Conservation (phyloP, 2,329 filamentous ascomycete species). For the Verticillium klebahnii region DNA sequence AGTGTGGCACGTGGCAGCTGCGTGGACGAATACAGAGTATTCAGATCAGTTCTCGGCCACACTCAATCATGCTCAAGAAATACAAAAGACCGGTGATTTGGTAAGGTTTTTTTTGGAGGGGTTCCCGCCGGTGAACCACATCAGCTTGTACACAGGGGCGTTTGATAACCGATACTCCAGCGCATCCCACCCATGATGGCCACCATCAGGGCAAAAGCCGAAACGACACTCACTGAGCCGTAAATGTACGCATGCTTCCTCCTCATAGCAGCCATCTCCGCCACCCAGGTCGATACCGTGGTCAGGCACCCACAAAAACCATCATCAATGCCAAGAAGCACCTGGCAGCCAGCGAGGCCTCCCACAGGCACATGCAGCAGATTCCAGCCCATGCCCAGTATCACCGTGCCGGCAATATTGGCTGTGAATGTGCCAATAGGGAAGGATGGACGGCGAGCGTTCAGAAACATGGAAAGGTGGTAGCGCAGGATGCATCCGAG, state of each 20-base stretch:
- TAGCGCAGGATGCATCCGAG: conserved; percentile 72
- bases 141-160: conserved; percentile 26
- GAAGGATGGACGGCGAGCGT: conserved; percentile 61
- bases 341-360: conserved; percentile 59
- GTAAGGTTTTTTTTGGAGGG: no score
- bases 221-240: conserved; percentile 54
- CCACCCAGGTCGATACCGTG: conserved; percentile 64
- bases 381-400: conserved; percentile 75
- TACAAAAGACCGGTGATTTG: background rate
- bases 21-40: no score
- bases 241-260: conserved; percentile 64
- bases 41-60: no score
- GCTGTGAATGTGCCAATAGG: conserved; percentile 82
- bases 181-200: conserved; percentile 70
- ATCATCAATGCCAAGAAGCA: conserved; percentile 62
- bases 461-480: conserved; percentile 68
- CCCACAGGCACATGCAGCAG: conserved; percentile 61
- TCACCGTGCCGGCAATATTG: conserved; percentile 71
- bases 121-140: background rate
- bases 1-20: no score
- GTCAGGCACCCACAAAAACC: conserved; percentile 65
- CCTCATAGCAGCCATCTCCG: conserved; percentile 51
- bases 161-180: conserved; percentile 60
- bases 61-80: background rate
- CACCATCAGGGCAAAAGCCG: conserved; percentile 56